Percentiles rank a stretch among this genome's conserved stretches.
Evolutionary conservation across 1,284 basidiomycete genomes (phyloP).

Genomic region (Garcileccinum viscosum): DNA sequence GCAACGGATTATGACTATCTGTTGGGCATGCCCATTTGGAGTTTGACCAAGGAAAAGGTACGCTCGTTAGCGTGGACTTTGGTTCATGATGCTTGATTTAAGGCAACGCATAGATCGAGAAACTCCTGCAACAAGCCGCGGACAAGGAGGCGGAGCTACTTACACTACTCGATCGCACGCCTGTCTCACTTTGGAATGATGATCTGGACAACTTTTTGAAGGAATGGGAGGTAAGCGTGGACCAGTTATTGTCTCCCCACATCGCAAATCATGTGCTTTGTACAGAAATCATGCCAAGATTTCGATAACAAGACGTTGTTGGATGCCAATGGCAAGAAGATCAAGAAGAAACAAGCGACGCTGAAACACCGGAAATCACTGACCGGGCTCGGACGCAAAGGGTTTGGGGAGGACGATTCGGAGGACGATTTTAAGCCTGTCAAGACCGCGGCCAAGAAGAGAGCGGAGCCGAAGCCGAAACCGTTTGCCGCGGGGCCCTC

Average conservation of each 20-base stretch:
- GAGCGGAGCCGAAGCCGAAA: slow-evolving; percentile 41
- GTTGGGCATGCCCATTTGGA: slow-evolving; percentile 94
- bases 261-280: slow-evolving; percentile 19
- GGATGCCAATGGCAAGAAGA: slow-evolving; percentile 64
- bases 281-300: slow-evolving; percentile 66
- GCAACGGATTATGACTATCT: slow-evolving; percentile 92
- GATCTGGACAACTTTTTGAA: slow-evolving; percentile 87
- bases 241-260: slow-evolving; percentile 1
- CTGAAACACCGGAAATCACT: slow-evolving; percentile 74
- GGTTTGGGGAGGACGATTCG: slow-evolving; percentile 56
- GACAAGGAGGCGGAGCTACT: slow-evolving; percentile 88
- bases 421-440: slow-evolving; percentile 81
- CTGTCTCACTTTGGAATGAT: slow-evolving; percentile 88
- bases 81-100: slow-evolving; percentile 9
- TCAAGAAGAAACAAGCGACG: slow-evolving; percentile 80
- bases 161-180: slow-evolving; percentile 78
- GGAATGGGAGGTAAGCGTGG: slow-evolving; percentile 79
- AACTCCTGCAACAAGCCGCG: slow-evolving; percentile 80
- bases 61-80: slow-evolving; percentile 20
- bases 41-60: slow-evolving; percentile 93
- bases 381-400: slow-evolving; percentile 61
- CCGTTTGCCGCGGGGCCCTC: slow-evolving; percentile 38
- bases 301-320: slow-evolving; percentile 61
- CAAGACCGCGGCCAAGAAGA: slow-evolving; percentile 61
- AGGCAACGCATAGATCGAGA: slow-evolving; percentile 73